Base-by-base conservation (phyloP, 83 land plant genomes). In the Picea engelmannii region DNA sequence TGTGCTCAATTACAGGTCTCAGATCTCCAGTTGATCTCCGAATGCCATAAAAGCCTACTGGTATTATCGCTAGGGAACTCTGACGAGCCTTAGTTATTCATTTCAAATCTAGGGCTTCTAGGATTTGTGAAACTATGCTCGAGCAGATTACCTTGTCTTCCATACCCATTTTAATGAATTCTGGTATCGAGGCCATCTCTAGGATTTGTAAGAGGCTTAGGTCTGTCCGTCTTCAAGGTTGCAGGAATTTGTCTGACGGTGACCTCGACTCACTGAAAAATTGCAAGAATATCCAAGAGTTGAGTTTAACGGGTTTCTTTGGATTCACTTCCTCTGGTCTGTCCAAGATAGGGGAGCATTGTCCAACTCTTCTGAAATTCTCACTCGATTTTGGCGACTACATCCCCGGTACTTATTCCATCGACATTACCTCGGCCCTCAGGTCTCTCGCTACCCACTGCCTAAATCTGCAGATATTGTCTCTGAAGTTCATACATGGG, bases 21-120 rank as follows among this genome's bases (percentile, higher is more conserved):
- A 49, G 8, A 9, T 27, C 31, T 6, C 55, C 11, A 49, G 0
- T 49, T 49, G 55, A 6, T 10, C 55, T 49, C 8, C 10, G 11
- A 49, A 49, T 8, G 11, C 55, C 11, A 9, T 49, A 49, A 6
- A 49, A 49, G 2, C 55, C 55, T 49, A 49, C 11, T 49, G 10
- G 10, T 49, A 18, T 18, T 88, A 52, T 64, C 35, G 0, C 60
- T 82, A 47, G 90, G 88, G 10, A 63, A 66, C 52, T 4, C 27
- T 2, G 88, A 85, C 15, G 74, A 83, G 9, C 74, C 63, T 3
- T 85, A 88, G 80, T 27, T 67, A 25, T 62, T 21, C 17, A 60
- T 88, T 40, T 44, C 89, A 4, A 85, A 88, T 44, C 49, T 16
- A 13, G 90, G 88, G 18, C n/a, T 88, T 52, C 5, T 60, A 44